Evolutionary conservation across 2,329 filamentous ascomycete species (phyloP).

Genomic region (Davidsoniella australis): DNA sequence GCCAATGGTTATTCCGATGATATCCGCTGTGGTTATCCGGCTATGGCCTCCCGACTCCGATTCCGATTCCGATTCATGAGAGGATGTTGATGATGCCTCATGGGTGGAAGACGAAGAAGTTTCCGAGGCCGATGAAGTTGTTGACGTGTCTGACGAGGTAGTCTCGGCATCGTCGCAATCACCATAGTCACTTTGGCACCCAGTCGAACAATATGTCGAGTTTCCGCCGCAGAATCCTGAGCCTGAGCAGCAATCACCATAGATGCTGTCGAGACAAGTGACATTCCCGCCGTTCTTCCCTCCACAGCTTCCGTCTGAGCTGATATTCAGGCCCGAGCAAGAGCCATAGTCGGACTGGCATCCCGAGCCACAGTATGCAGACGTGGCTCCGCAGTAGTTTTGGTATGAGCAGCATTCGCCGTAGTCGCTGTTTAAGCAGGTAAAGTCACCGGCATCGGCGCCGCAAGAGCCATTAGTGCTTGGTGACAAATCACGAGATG

Average conservation of each 20-base stretch:
- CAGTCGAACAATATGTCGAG: constrained; percentile 12
- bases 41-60: no score
- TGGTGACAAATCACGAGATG: not conserved
- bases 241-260: constrained; percentile 17
- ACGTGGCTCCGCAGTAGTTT: constrained; percentile 14
- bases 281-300: constrained; percentile 13
- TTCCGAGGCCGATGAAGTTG: not conserved
- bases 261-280: constrained; percentile 21
- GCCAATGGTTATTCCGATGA: no score
- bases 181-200: constrained; percentile 14
- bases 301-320: constrained; percentile 21
- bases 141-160: not conserved
- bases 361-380: constrained; percentile 16
- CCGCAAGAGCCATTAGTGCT: constrained; percentile 7
- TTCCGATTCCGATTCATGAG: no score
- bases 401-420: constrained; percentile 17
- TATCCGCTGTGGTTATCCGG: no score
- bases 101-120: no score
- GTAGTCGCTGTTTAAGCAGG: constrained; percentile 13
- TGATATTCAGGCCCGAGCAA: constrained; percentile 13
- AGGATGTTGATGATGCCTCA: no score
- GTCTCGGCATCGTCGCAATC: constrained; percentile 12
- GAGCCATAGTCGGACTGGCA: constrained; percentile 22
- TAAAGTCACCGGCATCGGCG: not conserved
- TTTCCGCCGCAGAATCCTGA: constrained; percentile 15